A percentile compares a stretch with the other conserved stretches of the same genome.
Evolutionary conservation across 2,329 filamentous ascomycete genomes (phyloP).

Genomic region (Dactylellina parvicollis): DNA sequence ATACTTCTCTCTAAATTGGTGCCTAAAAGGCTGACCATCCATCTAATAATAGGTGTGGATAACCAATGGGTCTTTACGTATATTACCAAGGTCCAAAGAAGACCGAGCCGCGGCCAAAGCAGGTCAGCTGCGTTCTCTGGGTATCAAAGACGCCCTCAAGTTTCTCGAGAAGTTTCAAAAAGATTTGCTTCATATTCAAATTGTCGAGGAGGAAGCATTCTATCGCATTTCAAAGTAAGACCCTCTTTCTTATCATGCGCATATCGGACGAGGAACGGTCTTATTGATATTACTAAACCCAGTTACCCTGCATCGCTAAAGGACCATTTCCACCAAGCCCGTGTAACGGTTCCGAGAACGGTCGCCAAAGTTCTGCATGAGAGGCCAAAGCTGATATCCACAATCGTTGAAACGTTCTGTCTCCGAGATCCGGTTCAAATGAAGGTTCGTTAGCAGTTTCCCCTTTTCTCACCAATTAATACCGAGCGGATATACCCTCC

Average conservation of each 20-base stretch:
- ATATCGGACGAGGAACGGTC: background rate
- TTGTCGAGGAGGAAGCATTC: slow-evolving; percentile 88
- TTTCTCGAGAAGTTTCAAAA: slow-evolving; percentile 67
- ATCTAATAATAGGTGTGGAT: slow-evolving; percentile 75
- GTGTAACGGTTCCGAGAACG: slow-evolving; percentile 79
- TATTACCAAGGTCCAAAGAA: slow-evolving; percentile 71
- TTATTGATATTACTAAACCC: slow-evolving; percentile 13
- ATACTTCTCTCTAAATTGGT: background rate
- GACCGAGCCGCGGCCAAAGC: slow-evolving; percentile 46
- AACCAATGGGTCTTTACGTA: slow-evolving; percentile 75
- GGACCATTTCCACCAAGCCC: slow-evolving; percentile 80
- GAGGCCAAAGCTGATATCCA: slow-evolving; percentile 78
- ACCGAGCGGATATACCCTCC: slow-evolving; percentile 6
- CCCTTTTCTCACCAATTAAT: slow-evolving; percentile 14
- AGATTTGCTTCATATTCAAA: slow-evolving; percentile 74
- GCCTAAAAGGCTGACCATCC: background rate
- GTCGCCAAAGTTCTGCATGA: slow-evolving; percentile 81
- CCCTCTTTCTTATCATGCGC: background rate
- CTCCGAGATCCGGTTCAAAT: slow-evolving; percentile 82
- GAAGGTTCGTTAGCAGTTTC: slow-evolving; percentile 61
- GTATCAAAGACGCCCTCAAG: slow-evolving; percentile 71
- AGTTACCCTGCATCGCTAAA: slow-evolving; percentile 70
- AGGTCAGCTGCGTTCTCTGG: slow-evolving; percentile 64
- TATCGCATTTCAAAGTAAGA: slow-evolving; percentile 70
- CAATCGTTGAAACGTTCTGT: slow-evolving; percentile 91